Conservation (phyloP, 2,329 filamentous ascomycete genomes). For the Ophiognomonia clavigignenti-juglandacearum region DNA sequence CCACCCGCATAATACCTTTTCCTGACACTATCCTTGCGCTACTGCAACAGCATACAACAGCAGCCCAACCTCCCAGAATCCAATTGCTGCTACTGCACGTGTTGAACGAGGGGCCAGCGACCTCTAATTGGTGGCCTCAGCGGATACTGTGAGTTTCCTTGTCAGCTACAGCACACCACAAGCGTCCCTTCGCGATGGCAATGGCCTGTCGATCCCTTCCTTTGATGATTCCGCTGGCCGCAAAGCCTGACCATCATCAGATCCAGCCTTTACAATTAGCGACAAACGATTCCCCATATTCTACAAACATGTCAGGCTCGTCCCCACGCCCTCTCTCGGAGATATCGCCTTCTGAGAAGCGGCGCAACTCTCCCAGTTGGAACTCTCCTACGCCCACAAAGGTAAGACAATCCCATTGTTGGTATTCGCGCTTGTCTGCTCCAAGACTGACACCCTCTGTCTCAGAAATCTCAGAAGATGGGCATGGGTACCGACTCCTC, state of each 20-base stretch:
- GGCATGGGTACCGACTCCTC: conserved; percentile 69
- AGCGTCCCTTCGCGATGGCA: background rate
- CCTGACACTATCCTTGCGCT: conserved; percentile 7
- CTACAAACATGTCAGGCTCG: conserved; percentile 57
- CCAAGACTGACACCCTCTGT: conserved; percentile 8
- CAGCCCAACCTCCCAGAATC: conserved; percentile 6
- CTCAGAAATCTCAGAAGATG: conserved; percentile 64
- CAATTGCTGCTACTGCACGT: background rate
- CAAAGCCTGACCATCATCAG: conserved; percentile 33
- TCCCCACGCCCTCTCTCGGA: conserved; percentile 77
- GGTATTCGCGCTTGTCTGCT: conserved; percentile 19
- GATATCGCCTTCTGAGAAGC: conserved; percentile 77
- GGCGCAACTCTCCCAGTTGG: conserved; percentile 90
- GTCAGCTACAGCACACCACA: no score
- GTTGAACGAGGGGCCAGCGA: conserved; percentile 2
- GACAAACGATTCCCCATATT: conserved; percentile 64
- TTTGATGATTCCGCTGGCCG: background rate
- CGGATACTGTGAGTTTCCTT: conserved; percentile 11
- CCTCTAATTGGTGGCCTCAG: conserved; percentile 7
- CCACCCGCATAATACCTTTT: conserved; percentile 12
- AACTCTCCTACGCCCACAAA: conserved; percentile 63
- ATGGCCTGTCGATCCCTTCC: no score
- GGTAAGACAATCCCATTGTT: conserved; percentile 43
- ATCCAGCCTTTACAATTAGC: conserved; percentile 76
- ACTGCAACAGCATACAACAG: conserved; percentile 6